Evolutionary conservation across 495 filamentous ascomycete species (phyloP).

Genomic region (Cladorrhinum samala): DNA sequence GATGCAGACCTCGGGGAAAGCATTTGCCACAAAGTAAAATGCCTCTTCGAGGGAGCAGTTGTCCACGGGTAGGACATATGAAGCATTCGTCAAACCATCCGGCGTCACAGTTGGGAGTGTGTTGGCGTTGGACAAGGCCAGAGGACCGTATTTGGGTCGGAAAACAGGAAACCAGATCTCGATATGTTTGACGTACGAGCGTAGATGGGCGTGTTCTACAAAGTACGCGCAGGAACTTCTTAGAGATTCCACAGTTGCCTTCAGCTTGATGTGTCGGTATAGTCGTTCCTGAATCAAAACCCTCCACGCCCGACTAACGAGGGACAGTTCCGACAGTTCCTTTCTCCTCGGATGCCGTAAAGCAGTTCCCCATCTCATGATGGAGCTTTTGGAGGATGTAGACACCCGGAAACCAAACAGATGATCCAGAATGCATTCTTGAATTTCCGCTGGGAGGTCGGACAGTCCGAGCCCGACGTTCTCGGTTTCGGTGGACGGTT

Average conservation of each 20-base stretch:
- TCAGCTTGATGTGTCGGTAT: slow-evolving; percentile 68
- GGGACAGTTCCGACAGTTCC: slow-evolving; percentile 57
- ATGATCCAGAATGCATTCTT: slow-evolving; percentile 63
- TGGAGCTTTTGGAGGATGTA: slow-evolving; percentile 46
- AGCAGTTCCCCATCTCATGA: slow-evolving; percentile 56
- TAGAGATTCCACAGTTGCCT: slow-evolving; percentile 57
- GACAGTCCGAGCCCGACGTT: slow-evolving; percentile 41
- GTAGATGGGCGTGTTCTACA: slow-evolving; percentile 49
- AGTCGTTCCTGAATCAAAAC: slow-evolving; percentile 60
- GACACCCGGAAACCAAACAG: slow-evolving; percentile 60
- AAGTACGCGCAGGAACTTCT: slow-evolving; percentile 54
- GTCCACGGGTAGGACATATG: slow-evolving; percentile 49
- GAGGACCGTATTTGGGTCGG: slow-evolving; percentile 43
- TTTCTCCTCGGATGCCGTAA: slow-evolving; percentile 62
- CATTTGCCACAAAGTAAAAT: slow-evolving; percentile 50
- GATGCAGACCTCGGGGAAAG: slow-evolving; percentile 55
- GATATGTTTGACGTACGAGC: slow-evolving; percentile 59
- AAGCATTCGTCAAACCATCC: slow-evolving; percentile 44
- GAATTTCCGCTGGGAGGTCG: slow-evolving; percentile 62
- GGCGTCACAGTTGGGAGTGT: slow-evolving; percentile 41
- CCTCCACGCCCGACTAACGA: slow-evolving; percentile 57
- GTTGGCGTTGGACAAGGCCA: slow-evolving; percentile 35
- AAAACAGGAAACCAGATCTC: slow-evolving; percentile 72
- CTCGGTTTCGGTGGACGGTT: slow-evolving; percentile 25
- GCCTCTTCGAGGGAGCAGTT: slow-evolving; percentile 65